A percentile compares a stretch with the other conserved stretches of the same genome.
phyloP scores from a whole-genome alignment of 2,329 filamentous ascomycete species.

The Orbilia ellipsospora region DNA sequence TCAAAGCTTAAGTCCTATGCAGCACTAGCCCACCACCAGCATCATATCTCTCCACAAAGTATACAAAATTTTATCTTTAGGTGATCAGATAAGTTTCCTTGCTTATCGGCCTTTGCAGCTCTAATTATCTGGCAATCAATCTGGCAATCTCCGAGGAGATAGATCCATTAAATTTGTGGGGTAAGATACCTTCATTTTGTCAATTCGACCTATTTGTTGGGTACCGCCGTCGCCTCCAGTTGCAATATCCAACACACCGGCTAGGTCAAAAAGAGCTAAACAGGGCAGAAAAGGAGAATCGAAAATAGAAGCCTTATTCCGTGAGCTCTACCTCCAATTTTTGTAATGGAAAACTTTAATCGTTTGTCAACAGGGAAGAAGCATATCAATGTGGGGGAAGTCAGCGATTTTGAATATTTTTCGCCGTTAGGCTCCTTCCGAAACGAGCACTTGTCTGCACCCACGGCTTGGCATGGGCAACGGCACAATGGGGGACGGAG shows the following conservation, averaged over 20 bases:
- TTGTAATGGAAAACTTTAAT: background rate
- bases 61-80: too few species aligned
- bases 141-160: too few species aligned
- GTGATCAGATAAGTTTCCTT: too few species aligned
- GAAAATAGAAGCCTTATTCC: background rate
- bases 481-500: constrained; percentile 47
- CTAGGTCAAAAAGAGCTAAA: background rate
- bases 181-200: background rate
- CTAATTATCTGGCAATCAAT: too few species aligned
- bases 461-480: constrained; percentile 44
- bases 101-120: too few species aligned
- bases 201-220: too few species aligned
- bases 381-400: constrained; percentile 24
- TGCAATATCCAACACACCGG: constrained; percentile 38
- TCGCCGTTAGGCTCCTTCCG: constrained; percentile 35
- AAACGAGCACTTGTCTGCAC: constrained; percentile 23
- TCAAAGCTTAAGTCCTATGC: too few species aligned
- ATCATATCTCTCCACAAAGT: too few species aligned
- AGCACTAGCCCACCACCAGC: too few species aligned
- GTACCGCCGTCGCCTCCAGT: background rate
- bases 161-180: constrained; percentile 6
- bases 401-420: constrained; percentile 29
- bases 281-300: background rate
- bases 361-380: constrained; percentile 9
- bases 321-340: background rate